Evolutionary conservation across 2,329 filamentous ascomycete species (phyloP).

Genomic region (Proliferodiscus dingleyae): DNA sequence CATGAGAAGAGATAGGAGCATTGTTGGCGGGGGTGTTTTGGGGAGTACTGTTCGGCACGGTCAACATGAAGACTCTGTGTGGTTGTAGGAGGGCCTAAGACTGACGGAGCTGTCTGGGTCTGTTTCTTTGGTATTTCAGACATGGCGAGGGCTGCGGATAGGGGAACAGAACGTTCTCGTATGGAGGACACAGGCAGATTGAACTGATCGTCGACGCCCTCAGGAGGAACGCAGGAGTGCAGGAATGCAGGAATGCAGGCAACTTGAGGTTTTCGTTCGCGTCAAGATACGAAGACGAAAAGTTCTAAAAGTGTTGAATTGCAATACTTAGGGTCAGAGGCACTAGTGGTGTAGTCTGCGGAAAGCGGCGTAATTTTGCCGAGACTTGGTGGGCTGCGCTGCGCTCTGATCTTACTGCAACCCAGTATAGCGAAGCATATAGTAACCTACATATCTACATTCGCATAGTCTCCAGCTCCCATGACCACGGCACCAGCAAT

Average conservation of each 20-base stretch:
- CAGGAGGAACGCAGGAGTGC: neutral
- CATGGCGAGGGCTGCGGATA: slow-evolving; percentile 39
- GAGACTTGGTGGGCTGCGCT: too few species aligned
- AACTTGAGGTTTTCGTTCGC: neutral
- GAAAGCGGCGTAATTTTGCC: too few species aligned
- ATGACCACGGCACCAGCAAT: too few species aligned
- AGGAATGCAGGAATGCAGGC: neutral
- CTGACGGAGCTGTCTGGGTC: slow-evolving; percentile 58
- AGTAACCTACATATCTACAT: too few species aligned
- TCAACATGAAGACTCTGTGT: slow-evolving; percentile 16
- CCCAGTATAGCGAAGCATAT: too few species aligned
- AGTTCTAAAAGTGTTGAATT: too few species aligned
- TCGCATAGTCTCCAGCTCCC: too few species aligned
- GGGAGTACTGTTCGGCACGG: slow-evolving; percentile 65
- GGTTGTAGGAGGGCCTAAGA: slow-evolving; percentile 26
- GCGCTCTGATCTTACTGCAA: too few species aligned
- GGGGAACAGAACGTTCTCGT: neutral
- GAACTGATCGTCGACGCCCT: slow-evolving; percentile 1
- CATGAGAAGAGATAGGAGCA: slow-evolving; percentile 95
- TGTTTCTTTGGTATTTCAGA: slow-evolving; percentile 60
- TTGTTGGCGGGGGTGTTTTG: slow-evolving; percentile 96
- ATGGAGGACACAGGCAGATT: neutral
- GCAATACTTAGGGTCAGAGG: slow-evolving; percentile 7
- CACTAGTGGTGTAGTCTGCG: too few species aligned
- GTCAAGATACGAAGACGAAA: too few species aligned